These are phyloP conservation scores for Cajanus cajan DNA, from an alignment of 306 rosid genomes.

Conservation along the genomic window DNA sequence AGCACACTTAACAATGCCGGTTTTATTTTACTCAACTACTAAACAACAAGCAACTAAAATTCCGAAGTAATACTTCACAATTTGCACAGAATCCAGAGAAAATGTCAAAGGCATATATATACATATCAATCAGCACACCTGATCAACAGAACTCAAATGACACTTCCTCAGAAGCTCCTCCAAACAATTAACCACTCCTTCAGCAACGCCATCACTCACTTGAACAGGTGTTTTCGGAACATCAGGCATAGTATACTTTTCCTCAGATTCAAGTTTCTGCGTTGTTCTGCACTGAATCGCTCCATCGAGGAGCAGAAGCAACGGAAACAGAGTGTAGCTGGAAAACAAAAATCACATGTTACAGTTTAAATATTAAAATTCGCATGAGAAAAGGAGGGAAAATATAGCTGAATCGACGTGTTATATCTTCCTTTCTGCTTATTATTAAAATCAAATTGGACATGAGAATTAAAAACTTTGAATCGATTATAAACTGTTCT, in stretches of 20 bases:
- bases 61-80: background rate
- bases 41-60: background rate
- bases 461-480: too few species aligned
- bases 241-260: slow-evolving; percentile 22
- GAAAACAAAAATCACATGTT: background rate
- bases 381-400: background rate
- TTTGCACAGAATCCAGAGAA: slow-evolving; percentile 7
- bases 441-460: too few species aligned
- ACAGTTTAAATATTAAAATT: background rate
- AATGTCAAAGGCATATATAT: slow-evolving; percentile 1
- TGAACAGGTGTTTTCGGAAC: slow-evolving; percentile 34
- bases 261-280: slow-evolving; percentile 58
- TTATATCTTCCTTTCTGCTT: background rate
- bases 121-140: slow-evolving; percentile 52
- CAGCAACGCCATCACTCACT: slow-evolving; percentile 80
- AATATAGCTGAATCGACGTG: background rate
- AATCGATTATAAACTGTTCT: too few species aligned
- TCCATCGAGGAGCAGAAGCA: slow-evolving; percentile 80
- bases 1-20: background rate
- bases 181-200: slow-evolving; percentile 83
- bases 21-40: background rate
- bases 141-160: slow-evolving; percentile 71
- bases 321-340: slow-evolving; percentile 83
- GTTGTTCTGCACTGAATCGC: slow-evolving; percentile 67
- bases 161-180: slow-evolving; percentile 85